These are phyloP conservation scores for Aegilops sharonensis DNA, from an alignment of 176 grass and related monocot genomes.

Conservation along the genomic window DNA sequence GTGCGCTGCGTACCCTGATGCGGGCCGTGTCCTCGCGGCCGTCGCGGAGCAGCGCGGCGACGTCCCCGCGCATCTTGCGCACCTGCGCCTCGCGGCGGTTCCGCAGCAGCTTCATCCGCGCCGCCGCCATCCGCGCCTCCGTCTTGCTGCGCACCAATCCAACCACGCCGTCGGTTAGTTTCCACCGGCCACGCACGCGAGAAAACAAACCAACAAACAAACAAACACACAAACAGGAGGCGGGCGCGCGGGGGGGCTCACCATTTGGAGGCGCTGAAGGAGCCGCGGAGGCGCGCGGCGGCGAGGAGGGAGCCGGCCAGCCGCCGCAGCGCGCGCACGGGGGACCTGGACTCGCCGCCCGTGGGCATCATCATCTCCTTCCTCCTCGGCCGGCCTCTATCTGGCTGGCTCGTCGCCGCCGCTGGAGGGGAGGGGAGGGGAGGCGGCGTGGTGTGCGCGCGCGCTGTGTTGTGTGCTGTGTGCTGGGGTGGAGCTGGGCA, in stretches of 20 bases:
- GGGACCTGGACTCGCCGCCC: conserved; percentile 34
- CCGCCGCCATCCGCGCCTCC: conserved; percentile 83
- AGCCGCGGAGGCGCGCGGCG: conserved; percentile 48
- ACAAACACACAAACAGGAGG: not conserved
- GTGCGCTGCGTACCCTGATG: conserved; percentile 55
- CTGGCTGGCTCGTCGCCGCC: not conserved
- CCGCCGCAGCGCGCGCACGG: conserved; percentile 36
- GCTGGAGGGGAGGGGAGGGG: not conserved
- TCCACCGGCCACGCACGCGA: not conserved
- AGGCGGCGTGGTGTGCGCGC: not conserved
- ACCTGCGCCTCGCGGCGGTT: conserved; percentile 77
- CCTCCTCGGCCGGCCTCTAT: too few relatives aligned
- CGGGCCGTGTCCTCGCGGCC: conserved; percentile 74
- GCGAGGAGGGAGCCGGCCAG: conserved; percentile 37
- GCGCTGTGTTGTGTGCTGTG: not conserved
- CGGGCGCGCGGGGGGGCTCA: not conserved
- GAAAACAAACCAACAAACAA: not conserved
- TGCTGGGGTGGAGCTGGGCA: not conserved
- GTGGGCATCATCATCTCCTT: conserved; percentile 37
- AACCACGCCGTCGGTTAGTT: not conserved
- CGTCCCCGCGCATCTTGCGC: conserved; percentile 75
- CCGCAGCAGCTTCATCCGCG: conserved; percentile 84
- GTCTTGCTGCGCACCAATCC: conserved; percentile 55
- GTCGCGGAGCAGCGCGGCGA: conserved; percentile 72
- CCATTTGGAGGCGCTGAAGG: conserved; percentile 89